These are phyloP conservation scores for Calocybe indica DNA, from an alignment of 768 basidiomycete genomes.

Conservation along the genomic window DNA sequence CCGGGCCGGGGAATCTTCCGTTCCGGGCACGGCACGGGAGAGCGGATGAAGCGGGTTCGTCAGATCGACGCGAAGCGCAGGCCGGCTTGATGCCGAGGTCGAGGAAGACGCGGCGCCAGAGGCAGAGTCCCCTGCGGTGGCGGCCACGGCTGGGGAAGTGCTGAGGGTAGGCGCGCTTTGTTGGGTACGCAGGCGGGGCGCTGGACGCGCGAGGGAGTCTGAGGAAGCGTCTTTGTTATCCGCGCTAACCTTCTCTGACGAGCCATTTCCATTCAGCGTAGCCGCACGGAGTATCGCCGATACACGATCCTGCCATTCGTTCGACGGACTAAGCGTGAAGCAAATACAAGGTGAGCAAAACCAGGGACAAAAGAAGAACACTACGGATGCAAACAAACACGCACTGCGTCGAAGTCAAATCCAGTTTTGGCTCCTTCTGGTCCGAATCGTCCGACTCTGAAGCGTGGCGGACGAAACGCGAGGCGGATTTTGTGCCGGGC, in stretches of 20 bases:
- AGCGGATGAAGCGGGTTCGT: slow-evolving; percentile 3
- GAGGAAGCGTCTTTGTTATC: not conserved
- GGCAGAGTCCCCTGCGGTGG: not conserved
- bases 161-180: slow-evolving; percentile 6
- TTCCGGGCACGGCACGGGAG: slow-evolving; percentile 14
- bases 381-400: too few relatives aligned
- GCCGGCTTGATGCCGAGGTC: slow-evolving; percentile 1
- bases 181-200: slow-evolving; percentile 3
- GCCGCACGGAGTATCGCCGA: slow-evolving; percentile 30
- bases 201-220: not conserved
- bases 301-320: slow-evolving; percentile 80
- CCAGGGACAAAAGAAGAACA: slow-evolving; percentile 15
- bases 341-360: slow-evolving; percentile 1
- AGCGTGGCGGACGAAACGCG: slow-evolving; percentile 1
- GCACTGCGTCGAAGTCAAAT: slow-evolving; percentile 60
- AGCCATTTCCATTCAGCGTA: slow-evolving; percentile 8
- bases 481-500: slow-evolving; percentile 13
- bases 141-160: too few relatives aligned
- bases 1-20: slow-evolving; percentile 24
- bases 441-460: slow-evolving; percentile 17
- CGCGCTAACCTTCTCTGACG: not conserved
- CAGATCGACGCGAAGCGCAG: slow-evolving; percentile 11
- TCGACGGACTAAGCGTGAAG: slow-evolving; percentile 50
- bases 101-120: not conserved
- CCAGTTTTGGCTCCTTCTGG: slow-evolving; percentile 24